Percentiles rank a stretch among this genome's conserved stretches.
Evolutionary conservation across 495 filamentous ascomycete genomes (phyloP).

Genomic region (Hyaloscypha variabilis): DNA sequence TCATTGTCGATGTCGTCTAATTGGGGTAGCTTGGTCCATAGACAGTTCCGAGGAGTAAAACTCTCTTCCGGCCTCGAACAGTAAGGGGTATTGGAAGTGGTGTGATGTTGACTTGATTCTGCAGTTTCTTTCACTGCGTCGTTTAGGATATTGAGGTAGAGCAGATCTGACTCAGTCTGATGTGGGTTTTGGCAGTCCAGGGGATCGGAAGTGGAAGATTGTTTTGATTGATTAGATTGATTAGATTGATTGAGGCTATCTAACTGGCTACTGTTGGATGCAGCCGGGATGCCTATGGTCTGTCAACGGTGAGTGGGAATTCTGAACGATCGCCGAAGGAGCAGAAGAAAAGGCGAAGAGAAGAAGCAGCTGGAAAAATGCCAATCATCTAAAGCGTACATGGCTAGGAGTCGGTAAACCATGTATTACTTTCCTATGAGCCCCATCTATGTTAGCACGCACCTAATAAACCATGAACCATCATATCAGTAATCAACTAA

Average conservation of each 20-base stretch:
- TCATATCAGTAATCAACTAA: slow-evolving; percentile 13
- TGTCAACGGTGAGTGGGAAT: not conserved
- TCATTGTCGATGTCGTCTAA: not conserved
- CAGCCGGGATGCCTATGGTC: not conserved
- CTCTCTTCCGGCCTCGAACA: slow-evolving; percentile 1
- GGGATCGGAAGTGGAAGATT: not conserved
- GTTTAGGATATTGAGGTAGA: slow-evolving; percentile 1
- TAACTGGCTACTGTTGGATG: not conserved
- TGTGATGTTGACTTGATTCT: not conserved
- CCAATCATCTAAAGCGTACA: not conserved
- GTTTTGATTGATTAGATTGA: slow-evolving; percentile 1
- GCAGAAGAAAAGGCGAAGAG: not conserved
- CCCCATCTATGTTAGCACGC: slow-evolving; percentile 11
- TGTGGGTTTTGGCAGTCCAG: not conserved
- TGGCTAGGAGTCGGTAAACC: not conserved
- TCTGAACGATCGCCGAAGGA: not conserved
- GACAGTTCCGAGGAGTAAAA: slow-evolving; percentile 1
- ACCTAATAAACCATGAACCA: slow-evolving; percentile 11
- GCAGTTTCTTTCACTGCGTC: not conserved
- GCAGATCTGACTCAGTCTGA: slow-evolving; percentile 1
- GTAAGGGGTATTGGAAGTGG: not conserved
- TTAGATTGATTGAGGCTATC: not conserved
- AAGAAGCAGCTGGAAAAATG: not conserved
- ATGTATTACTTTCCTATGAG: slow-evolving; percentile 7
- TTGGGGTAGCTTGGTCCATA: slow-evolving; percentile 2